These are phyloP conservation scores for Hexamita inflata DNA, from an alignment of 208 protist genomes.

Conservation along the genomic window DNA sequence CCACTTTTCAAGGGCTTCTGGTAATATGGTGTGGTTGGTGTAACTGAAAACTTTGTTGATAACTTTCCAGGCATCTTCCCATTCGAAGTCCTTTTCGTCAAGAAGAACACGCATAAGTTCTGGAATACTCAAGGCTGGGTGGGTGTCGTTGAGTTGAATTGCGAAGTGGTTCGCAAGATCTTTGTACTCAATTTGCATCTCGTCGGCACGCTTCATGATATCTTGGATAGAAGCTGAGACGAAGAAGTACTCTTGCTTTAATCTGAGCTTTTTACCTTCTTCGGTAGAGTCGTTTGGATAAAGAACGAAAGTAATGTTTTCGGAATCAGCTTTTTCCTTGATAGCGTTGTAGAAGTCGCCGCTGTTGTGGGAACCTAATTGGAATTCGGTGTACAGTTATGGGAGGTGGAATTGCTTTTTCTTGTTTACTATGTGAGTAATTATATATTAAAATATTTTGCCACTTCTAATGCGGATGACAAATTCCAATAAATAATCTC, in stretches of 20 bases:
- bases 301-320: constrained; percentile 63
- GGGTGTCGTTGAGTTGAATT: constrained; percentile 71
- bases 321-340: constrained; percentile 42
- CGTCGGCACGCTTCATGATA: constrained; percentile 54
- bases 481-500: too few relatives aligned
- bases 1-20: constrained; percentile 68
- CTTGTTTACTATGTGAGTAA: too few relatives aligned
- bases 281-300: constrained; percentile 63
- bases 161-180: constrained; percentile 40
- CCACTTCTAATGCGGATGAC: too few relatives aligned
- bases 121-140: constrained; percentile 60
- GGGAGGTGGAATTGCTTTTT: too few relatives aligned
- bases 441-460: too few relatives aligned
- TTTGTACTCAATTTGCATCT: neutral
- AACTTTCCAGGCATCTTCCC: constrained; percentile 56
- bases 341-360: constrained; percentile 57
- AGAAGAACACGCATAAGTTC: constrained; percentile 57
- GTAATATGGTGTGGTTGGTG: constrained; percentile 69
- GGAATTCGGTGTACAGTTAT: too few relatives aligned
- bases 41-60: constrained; percentile 52
- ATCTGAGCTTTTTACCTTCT: constrained; percentile 58
- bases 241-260: constrained; percentile 66
- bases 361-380: constrained; percentile 30
- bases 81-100: constrained; percentile 53
- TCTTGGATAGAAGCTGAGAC: constrained; percentile 59